Evolutionary conservation across 148 eudicot species (phyloP), one percentile per base, ranked within the genome.

Genomic region (Polygonum aviculare): DNA sequence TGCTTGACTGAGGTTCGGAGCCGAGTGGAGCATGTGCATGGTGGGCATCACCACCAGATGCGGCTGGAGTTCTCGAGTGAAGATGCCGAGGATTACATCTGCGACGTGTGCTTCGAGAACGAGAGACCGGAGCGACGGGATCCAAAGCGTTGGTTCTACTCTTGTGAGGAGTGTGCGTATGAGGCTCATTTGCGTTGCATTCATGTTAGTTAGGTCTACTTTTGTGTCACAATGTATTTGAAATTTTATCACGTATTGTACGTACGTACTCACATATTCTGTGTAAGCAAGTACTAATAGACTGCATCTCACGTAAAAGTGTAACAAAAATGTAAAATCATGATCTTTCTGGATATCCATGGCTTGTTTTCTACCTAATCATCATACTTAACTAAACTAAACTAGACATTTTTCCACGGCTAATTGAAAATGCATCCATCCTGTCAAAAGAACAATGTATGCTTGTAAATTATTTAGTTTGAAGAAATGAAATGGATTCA

Each of bases 161-260:
- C 49, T 3, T 72, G 74, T 72, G 51, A 72, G 44, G 74, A 72
- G 15, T 72, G 52, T 72, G 74, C 2, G 14, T 72, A n/a, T 72
- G 50, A 22, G 15, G 74, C 74, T 72, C 74, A 72, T 72, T 40
- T 72, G 52, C 52, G 9, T 44, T 72, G 74, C 36, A 41, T 72
- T 31, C 71, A 35, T 65, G n/a, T 19, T 12, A 65, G 11, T n/a
- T 63, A 63, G 70, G 4, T 33, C 70, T 18, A 3, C 9, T 57
- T 54, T 26, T 26, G 31, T 26, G 31, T 26, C 31, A 26, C 31
- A 26, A 26, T 26, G 31, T 26, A 26, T 26, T 26, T 39, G 7
- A 4, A 39, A 39, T 2, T 0, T 4, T 1, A 51, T 15, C 55
- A 51, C 16, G 55, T 51, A 15, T n/a, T 51, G 55, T n/a, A n/a